Evolutionary conservation across 371 early-diverging fungal genomes (phyloP), one percentile per base, ranked within the genome.

Genomic region (Mortierella sp.): DNA sequence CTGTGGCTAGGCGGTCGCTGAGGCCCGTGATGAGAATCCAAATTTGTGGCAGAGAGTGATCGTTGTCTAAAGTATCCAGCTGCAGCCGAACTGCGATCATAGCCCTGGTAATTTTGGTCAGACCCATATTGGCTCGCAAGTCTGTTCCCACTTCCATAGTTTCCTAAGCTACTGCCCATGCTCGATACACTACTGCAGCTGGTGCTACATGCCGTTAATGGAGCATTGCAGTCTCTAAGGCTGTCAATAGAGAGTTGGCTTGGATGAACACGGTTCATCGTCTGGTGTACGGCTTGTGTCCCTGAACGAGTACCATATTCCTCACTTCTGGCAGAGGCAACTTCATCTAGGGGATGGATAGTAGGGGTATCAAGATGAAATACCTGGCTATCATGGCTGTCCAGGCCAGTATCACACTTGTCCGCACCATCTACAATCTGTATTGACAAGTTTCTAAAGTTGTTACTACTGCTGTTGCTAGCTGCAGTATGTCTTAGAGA

Each of bases 261-360:
- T 29, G 78, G 78, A 53, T 78, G 65, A 0, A 78, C 78, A 1
- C 78, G 72, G 51, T 78, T 72, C 78, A 78, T 78, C 0, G 78
- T 78, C 56, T 78, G 78, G 40, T 78, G 77, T 26, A 66, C 57
- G 2, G 26, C 23, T 15, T 61, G 62, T 28, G 28, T 35, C 43
- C 28, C 42, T 12, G 61, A 22, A 26, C 29, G 35, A 40, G 42
- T 17, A 35, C 45, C 26, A 31, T 13, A 31, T 35, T 23, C n/a
- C 23, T 22, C 19, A 9, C 47, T 13, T n/a, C 19, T 28, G 10
- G 2, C 53, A 15, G 51, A 13, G 15, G 42, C 29, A 35, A 61
- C 62, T 7, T 62, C 53, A n/a, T 78, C 78, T 57, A 78, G 60
- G 2, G 78, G 78, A 29, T 78, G 78, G 1, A 78, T 53, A 0